Evolutionary conservation across 768 basidiomycete species (phyloP).

Genomic region (Mycena vitilis): DNA sequence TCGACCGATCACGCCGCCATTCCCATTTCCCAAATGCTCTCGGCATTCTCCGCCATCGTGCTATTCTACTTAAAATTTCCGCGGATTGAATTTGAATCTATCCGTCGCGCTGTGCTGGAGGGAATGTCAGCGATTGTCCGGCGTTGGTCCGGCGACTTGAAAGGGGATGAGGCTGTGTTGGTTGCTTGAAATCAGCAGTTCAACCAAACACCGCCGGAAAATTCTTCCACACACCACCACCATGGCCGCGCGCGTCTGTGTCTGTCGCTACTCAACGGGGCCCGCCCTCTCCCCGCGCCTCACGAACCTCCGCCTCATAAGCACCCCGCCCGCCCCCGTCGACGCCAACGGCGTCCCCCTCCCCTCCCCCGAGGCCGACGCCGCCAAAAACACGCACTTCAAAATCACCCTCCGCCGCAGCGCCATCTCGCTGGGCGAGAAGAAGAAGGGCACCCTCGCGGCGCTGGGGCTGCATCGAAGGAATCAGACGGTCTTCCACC

Average conservation of each 20-base stretch:
- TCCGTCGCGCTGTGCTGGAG: too few species aligned
- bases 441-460: slow-evolving; percentile 78
- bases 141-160: too few species aligned
- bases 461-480: slow-evolving; percentile 87
- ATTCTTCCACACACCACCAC: not conserved
- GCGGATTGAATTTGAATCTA: too few species aligned
- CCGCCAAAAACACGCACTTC: slow-evolving; percentile 70
- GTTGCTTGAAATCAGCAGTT: not conserved
- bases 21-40: too few species aligned
- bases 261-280: slow-evolving; percentile 20
- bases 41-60: too few species aligned
- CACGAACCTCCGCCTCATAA: slow-evolving; percentile 26
- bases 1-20: too few species aligned
- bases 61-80: too few species aligned
- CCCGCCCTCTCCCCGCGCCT: slow-evolving; percentile 30
- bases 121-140: too few species aligned
- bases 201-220: not conserved
- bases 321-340: slow-evolving; percentile 18
- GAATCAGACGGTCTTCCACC: slow-evolving; percentile 87
- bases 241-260: slow-evolving; percentile 23
- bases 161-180: too few species aligned
- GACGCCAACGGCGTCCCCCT: not conserved
- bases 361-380: too few species aligned
- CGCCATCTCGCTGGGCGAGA: slow-evolving; percentile 82
- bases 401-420: slow-evolving; percentile 92